Evolutionary conservation across 768 basidiomycete species (phyloP).

Genomic region (Chalciporus sphaerocephalus): DNA sequence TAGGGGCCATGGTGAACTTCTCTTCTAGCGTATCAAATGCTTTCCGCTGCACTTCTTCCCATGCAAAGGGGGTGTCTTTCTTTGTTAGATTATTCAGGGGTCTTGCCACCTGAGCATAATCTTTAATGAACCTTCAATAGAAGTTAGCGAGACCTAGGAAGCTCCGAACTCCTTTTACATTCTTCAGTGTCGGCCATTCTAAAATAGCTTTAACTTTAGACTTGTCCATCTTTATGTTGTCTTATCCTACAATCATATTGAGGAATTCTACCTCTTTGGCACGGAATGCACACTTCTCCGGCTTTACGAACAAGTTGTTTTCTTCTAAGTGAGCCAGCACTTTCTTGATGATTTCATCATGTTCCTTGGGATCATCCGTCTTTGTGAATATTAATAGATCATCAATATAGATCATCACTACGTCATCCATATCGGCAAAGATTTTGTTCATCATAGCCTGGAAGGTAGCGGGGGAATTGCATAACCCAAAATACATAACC

Average conservation of each 20-base stretch:
- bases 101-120: slow-evolving; percentile 24
- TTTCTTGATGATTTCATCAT: slow-evolving; percentile 9
- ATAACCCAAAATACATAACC: slow-evolving; percentile 39
- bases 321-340: slow-evolving; percentile 29
- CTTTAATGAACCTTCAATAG: slow-evolving; percentile 28
- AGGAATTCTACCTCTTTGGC: slow-evolving; percentile 27
- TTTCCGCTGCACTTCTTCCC: slow-evolving; percentile 16
- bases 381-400: slow-evolving; percentile 37
- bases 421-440: slow-evolving; percentile 13
- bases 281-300: slow-evolving; percentile 36
- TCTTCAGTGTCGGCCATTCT: slow-evolving; percentile 27
- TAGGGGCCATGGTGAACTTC: slow-evolving; percentile 24
- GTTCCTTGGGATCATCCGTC: slow-evolving; percentile 11
- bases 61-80: slow-evolving; percentile 25
- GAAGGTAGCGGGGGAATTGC: slow-evolving; percentile 37
- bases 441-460: slow-evolving; percentile 28
- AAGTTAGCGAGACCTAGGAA: slow-evolving; percentile 33
- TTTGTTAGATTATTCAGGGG: slow-evolving; percentile 25
- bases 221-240: slow-evolving; percentile 30
- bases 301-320: slow-evolving; percentile 34
- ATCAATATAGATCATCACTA: slow-evolving; percentile 43
- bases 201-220: slow-evolving; percentile 29
- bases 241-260: slow-evolving; percentile 23
- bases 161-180: slow-evolving; percentile 17
- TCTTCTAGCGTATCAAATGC: slow-evolving; percentile 33